Evolutionary conservation across 2,329 filamentous ascomycete species (phyloP).

Genomic region (Beauveria bassiana): DNA sequence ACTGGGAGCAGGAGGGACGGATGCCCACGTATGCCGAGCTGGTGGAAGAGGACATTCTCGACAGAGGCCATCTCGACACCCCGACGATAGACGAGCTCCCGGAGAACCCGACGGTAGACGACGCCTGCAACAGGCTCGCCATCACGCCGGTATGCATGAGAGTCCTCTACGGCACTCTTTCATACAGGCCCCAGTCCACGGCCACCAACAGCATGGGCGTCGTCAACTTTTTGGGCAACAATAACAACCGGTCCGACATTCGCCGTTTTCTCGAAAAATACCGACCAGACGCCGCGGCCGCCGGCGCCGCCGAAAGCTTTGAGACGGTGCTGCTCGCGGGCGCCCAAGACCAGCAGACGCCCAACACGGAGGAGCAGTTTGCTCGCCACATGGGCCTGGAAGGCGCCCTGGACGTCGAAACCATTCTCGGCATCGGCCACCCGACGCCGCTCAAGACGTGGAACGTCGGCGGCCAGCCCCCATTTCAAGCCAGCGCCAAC

Average conservation of each 20-base stretch:
- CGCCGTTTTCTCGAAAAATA: not conserved
- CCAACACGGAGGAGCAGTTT: conserved; percentile 9
- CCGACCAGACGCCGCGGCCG: not conserved
- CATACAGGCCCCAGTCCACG: conserved; percentile 1
- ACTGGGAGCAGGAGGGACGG: conserved; percentile 4
- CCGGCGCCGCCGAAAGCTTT: not conserved
- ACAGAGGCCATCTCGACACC: conserved; percentile 4
- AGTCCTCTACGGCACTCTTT: conserved; percentile 8
- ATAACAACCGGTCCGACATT: conserved; percentile 12
- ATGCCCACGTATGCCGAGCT: conserved; percentile 6
- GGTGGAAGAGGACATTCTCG: conserved; percentile 1
- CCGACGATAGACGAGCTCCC: conserved; percentile 2
- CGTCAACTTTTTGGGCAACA: conserved; percentile 12
- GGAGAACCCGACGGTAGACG: not conserved
- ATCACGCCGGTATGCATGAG: conserved; percentile 10
- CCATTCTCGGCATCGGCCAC: conserved; percentile 7
- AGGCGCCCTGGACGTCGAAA: conserved; percentile 3
- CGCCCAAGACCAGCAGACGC: conserved; percentile 2
- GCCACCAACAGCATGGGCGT: conserved; percentile 9
- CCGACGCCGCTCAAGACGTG: conserved; percentile 8
- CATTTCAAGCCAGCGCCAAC: conserved; percentile 9
- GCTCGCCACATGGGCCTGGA: conserved; percentile 1
- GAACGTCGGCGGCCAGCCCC: conserved; percentile 6
- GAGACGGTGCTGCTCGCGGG: not conserved
- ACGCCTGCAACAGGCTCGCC: conserved; percentile 9